These are phyloP conservation scores for Diatrype stigma DNA, from an alignment of 2,329 filamentous ascomycete genomes.

Conservation along the genomic window DNA sequence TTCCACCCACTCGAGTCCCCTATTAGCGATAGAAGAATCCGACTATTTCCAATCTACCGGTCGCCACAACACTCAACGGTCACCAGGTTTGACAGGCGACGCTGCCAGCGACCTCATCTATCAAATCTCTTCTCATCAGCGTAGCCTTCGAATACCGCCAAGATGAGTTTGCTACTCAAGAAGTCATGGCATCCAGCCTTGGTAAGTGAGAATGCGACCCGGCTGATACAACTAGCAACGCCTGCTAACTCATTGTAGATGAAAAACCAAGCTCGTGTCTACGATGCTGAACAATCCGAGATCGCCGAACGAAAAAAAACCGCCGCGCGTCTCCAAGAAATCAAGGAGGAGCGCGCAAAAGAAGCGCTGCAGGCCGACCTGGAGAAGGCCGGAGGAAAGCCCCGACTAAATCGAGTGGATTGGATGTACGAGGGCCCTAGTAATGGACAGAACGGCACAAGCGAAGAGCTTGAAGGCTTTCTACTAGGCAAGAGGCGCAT, in stretches of 20 bases:
- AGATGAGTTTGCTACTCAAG: slow-evolving; percentile 1
- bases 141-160: background rate
- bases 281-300: slow-evolving; percentile 55
- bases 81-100: background rate
- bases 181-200: slow-evolving; percentile 1
- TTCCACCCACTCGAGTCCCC: too few relatives aligned
- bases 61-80: too few relatives aligned
- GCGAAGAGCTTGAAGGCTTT: slow-evolving; percentile 91
- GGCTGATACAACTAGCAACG: too few relatives aligned
- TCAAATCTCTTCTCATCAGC: background rate
- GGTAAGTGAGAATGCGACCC: background rate
- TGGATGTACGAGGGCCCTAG: slow-evolving; percentile 97
- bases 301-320: slow-evolving; percentile 91
- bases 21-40: too few relatives aligned
- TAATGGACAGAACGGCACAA: slow-evolving; percentile 67
- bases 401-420: slow-evolving; percentile 78
- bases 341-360: slow-evolving; percentile 87
- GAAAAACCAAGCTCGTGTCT: slow-evolving; percentile 87
- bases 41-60: too few relatives aligned
- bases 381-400: slow-evolving; percentile 80
- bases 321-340: slow-evolving; percentile 85
- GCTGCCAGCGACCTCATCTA: background rate
- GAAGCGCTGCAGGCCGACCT: slow-evolving; percentile 89
- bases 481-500: slow-evolving; percentile 88
- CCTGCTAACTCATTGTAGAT: slow-evolving; percentile 26